These are phyloP conservation scores for Crucihimalaya himalaica DNA, from an alignment of 345 rosid genomes.

Conservation along the genomic window DNA sequence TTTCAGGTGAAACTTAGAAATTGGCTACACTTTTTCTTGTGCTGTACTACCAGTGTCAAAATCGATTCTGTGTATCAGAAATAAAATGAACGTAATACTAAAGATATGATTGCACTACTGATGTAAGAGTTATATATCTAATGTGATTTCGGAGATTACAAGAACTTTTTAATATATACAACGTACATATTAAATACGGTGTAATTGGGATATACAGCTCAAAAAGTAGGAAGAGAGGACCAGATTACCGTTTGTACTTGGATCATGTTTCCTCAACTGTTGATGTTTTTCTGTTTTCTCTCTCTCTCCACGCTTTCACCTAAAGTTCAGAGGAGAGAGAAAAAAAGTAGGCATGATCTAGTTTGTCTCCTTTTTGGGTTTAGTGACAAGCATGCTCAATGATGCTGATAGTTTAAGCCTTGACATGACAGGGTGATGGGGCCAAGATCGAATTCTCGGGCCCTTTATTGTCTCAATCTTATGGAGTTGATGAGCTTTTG, in stretches of 20 bases:
- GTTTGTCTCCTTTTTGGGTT: conserved; percentile 27
- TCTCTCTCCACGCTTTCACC: conserved; percentile 31
- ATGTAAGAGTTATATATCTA: conserved; percentile 6
- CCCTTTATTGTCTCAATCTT: conserved; percentile 76
- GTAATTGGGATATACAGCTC: conserved; percentile 3
- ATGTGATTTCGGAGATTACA: neutral
- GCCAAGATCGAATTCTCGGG: conserved; percentile 89
- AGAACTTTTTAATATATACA: neutral
- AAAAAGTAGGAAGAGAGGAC: conserved; percentile 26
- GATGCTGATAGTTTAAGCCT: conserved; percentile 33
- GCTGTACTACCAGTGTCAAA: conserved; percentile 25
- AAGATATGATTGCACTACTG: conserved; percentile 1
- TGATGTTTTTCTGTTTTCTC: neutral
- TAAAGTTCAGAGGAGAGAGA: conserved; percentile 25
- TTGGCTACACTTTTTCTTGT: conserved; percentile 17
- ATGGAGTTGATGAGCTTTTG: conserved; percentile 73
- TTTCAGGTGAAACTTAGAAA: conserved; percentile 17
- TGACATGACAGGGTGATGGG: conserved; percentile 70
- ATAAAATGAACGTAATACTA: neutral
- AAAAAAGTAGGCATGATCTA: conserved; percentile 35
- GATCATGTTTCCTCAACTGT: conserved; percentile 37
- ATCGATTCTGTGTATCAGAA: conserved; percentile 12
- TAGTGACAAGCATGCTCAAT: conserved; percentile 35
- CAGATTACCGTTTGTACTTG: conserved; percentile 18
- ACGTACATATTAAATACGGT: neutral